phyloP scores from a whole-genome alignment of 768 basidiomycete genomes.

The Cyclocybe aegerita region DNA sequence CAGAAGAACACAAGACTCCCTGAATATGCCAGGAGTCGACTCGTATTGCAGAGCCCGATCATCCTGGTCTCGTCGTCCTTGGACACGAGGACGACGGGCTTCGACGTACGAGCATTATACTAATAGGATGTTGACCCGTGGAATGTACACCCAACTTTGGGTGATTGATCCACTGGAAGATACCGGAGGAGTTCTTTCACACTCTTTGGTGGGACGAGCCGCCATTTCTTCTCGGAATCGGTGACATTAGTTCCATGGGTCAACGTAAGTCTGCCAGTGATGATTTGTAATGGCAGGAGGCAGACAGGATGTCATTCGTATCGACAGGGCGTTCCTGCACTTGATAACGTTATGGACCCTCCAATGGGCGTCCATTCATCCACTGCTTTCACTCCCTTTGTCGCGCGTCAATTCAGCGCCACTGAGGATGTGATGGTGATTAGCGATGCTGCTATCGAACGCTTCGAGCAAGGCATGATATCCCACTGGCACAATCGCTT shows the following conservation, averaged over 20 bases:
- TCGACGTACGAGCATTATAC: conserved; percentile 9
- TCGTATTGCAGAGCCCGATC: conserved; percentile 14
- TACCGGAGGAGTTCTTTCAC: conserved; percentile 19
- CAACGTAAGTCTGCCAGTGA: conserved; percentile 6
- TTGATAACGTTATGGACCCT: too few relatives aligned
- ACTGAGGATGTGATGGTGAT: too few relatives aligned
- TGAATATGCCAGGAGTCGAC: conserved; percentile 10
- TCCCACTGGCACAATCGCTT: too few relatives aligned
- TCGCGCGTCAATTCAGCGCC: too few relatives aligned
- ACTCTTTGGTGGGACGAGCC: conserved; percentile 20
- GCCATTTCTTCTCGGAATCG: conserved; percentile 21
- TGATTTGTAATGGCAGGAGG: conserved; percentile 18
- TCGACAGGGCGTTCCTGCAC: too few relatives aligned
- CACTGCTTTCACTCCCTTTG: too few relatives aligned
- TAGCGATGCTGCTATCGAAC: too few relatives aligned
- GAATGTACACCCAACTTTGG: conserved; percentile 24
- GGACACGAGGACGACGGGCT: conserved; percentile 10
- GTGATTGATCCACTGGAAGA: conserved; percentile 23
- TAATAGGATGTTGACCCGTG: conserved; percentile 19
- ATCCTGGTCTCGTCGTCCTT: not conserved
- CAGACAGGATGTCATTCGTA: not conserved
- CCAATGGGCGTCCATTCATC: too few relatives aligned
- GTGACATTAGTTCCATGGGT: conserved; percentile 6
- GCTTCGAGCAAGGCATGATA: too few relatives aligned
- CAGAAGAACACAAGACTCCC: conserved; percentile 20